Conservation (phyloP, 2,329 filamentous ascomycete species). For the Rhynchosporium agropyri region DNA sequence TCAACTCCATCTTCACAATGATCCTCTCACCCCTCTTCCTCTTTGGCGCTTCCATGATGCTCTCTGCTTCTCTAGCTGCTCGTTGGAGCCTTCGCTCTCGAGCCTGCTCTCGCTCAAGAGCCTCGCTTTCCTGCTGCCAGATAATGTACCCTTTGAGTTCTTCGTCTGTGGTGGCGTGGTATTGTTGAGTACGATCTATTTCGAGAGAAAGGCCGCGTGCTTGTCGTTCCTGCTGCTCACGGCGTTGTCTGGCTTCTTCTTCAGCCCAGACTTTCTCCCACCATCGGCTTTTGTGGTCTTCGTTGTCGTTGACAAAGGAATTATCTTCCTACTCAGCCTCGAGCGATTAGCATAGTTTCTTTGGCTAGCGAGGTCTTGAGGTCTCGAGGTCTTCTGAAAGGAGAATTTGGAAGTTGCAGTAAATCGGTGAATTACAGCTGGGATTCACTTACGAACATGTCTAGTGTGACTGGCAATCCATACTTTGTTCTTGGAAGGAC, state of each 20-base stretch:
- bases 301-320: neutral
- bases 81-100: neutral
- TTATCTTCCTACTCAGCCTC: constrained; percentile 1
- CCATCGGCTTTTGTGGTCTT: constrained; percentile 6
- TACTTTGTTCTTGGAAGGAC: constrained; percentile 26
- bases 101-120: neutral
- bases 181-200: neutral
- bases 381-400: neutral
- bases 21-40: neutral
- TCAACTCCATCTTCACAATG: neutral
- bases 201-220: neutral
- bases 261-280: constrained; percentile 2
- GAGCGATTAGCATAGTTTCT: neutral
- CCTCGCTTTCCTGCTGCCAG: neutral
- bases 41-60: neutral
- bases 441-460: constrained; percentile 23
- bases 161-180: constrained; percentile 2
- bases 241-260: constrained; percentile 2
- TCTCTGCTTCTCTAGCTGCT: neutral
- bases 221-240: neutral
- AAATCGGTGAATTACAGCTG: no score
- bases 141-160: neutral
- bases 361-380: neutral
- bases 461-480: constrained; percentile 13
- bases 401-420: no score